These are phyloP conservation scores for Glycyrrhiza uralensis DNA, from an alignment of 306 rosid species.

Conservation along the genomic window DNA sequence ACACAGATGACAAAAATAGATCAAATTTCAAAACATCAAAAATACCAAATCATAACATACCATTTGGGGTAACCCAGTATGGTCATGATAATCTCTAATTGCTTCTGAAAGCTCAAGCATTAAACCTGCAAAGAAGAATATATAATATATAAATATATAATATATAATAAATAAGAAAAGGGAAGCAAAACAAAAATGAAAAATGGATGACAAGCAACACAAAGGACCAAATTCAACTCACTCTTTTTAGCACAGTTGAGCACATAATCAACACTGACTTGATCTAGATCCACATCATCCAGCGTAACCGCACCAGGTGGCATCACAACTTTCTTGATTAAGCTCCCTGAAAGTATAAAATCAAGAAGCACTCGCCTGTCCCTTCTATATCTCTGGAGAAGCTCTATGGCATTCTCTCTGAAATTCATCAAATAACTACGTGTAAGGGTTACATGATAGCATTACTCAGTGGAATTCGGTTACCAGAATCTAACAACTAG, in stretches of 20 bases:
- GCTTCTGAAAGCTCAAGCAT: constrained; percentile 98
- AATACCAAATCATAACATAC: constrained; percentile 39
- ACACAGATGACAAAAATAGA: not conserved
- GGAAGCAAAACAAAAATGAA: not conserved
- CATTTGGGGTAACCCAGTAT: constrained; percentile 80
- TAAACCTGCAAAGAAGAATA: constrained; percentile 47
- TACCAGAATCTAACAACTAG: constrained; percentile 7
- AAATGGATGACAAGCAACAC: not conserved
- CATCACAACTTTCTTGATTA: constrained; percentile 93
- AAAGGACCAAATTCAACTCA: constrained; percentile 22
- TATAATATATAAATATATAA: too few species aligned
- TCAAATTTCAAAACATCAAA: constrained; percentile 1
- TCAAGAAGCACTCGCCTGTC: constrained; percentile 87
- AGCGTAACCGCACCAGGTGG: constrained; percentile 98
- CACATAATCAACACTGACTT: constrained; percentile 93
- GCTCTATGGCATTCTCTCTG: constrained; percentile 77
- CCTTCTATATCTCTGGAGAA: constrained; percentile 81
- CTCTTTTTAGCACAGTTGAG: constrained; percentile 88
- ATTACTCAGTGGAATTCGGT: not conserved
- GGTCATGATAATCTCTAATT: constrained; percentile 95
- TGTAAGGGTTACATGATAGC: not conserved
- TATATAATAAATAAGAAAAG: too few species aligned
- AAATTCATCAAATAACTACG: constrained; percentile 19
- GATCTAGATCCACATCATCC: constrained; percentile 97
- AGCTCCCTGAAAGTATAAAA: constrained; percentile 84